Evolutionary conservation across 2,329 filamentous ascomycete genomes (phyloP), one percentile per base, ranked within the genome.

Genomic region (Aspergillus floridensis): DNA sequence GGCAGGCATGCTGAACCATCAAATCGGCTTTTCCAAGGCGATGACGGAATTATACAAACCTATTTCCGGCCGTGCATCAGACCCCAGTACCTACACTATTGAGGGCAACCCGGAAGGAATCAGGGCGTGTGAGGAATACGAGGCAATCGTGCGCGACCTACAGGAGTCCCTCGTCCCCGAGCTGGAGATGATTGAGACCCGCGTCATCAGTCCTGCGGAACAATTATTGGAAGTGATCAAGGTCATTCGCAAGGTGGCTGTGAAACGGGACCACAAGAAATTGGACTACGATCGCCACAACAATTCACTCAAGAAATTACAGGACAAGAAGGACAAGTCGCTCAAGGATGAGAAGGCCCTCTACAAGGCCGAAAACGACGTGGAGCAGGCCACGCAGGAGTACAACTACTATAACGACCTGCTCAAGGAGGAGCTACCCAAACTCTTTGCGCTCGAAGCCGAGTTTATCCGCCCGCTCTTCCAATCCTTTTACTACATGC

Each of bases 401-500:
- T 99, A 89, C 80, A 93, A 98, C 75, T 96, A 96, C 80, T 98
- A 95, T 83, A 99, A 99, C 79, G 92, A 97, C 71, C 82, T 99
- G 54, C 85, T 99, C 62, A 99, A 99, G 80, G 91, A 96, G 19
- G 95, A 99, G 78, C 81, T 99, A 63, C 95, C 95, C 29, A 92
- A 92, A 76, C 85, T 99, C 11, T 99, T 99, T 77, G 76, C 81
- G 7, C 86, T 99, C 19, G 95, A 99, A 76, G 86, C 88, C 64
- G 90, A 98, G 76, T 98, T 99, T 75, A 99, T 99, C 76, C 88
- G 91, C 67, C 95, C 95, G 2, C 86, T 99, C 7, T 99, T 99
- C 83, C 95, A 98, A 76, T 96, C 91, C 10, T 99, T 99, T 80
- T 99, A 99, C 80, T 99, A 98, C 82, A 99, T 99, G 95, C 95